Conservation (phyloP, 805 yeast species). For the Sungouiella blattae region DNA sequence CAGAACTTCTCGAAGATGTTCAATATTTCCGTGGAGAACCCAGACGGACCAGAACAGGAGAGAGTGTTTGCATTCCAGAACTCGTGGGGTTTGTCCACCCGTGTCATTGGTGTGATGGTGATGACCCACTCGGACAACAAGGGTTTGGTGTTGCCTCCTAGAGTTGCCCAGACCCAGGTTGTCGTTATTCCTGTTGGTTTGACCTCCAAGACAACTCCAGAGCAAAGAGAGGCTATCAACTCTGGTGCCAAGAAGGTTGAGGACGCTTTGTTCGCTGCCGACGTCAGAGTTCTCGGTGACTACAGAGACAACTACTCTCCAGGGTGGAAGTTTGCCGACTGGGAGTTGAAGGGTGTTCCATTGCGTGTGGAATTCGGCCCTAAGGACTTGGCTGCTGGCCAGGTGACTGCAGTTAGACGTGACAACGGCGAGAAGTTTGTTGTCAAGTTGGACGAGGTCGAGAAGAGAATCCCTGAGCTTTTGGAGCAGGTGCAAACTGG, state of each 20-base stretch:
- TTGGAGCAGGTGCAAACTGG: constrained; percentile 79
- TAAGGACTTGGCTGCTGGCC: constrained; percentile 77
- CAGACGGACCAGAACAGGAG: constrained; percentile 84
- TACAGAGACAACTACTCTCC: constrained; percentile 93
- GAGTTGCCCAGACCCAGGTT: constrained; percentile 89
- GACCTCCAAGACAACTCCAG: constrained; percentile 79
- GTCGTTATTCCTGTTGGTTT: constrained; percentile 94
- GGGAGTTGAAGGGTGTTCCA: constrained; percentile 96
- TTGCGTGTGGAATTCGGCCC: constrained; percentile 95
- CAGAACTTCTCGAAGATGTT: constrained; percentile 99
- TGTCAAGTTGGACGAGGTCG: constrained; percentile 64
- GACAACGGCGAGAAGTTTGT: constrained; percentile 75
- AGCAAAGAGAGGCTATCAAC: constrained; percentile 65
- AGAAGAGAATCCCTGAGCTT: constrained; percentile 64
- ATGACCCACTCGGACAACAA: constrained; percentile 98
- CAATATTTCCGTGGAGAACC: constrained; percentile 91
- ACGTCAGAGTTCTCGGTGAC: constrained; percentile 78
- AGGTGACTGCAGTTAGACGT: constrained; percentile 89
- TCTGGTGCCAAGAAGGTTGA: constrained; percentile 72
- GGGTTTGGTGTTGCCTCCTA: constrained; percentile 96
- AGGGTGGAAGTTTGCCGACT: constrained; percentile 98
- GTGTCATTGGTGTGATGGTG: constrained; percentile 98
- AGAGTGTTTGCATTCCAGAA: constrained; percentile 90
- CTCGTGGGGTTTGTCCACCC: constrained; percentile 98
- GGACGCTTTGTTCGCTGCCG: constrained; percentile 52